Conservation (phyloP, 306 rosid genomes). For the Luffa acutangula region DNA sequence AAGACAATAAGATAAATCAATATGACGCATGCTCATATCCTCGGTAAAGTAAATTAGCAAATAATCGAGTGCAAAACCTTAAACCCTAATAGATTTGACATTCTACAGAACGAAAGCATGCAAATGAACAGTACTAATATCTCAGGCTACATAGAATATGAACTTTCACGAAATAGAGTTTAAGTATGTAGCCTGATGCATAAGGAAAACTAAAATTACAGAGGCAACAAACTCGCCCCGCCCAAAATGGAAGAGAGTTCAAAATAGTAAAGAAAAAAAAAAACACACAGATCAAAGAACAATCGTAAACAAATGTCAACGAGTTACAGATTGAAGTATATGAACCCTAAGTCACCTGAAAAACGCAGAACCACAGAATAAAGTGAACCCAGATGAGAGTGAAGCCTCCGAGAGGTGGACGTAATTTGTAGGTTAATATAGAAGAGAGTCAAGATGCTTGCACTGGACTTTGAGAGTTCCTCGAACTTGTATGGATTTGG, state of each 20-base stretch:
- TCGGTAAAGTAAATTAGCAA: not conserved
- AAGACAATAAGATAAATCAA: not conserved
- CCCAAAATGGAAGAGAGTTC: not conserved
- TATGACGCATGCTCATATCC: not conserved
- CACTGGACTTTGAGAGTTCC: not conserved
- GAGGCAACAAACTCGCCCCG: not conserved
- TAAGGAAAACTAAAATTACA: not conserved
- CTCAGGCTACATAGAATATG: not conserved
- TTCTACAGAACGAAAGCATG: not conserved
- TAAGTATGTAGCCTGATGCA: not conserved
- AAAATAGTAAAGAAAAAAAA: not conserved
- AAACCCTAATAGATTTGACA: constrained; percentile 34
- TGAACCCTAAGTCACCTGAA: constrained; percentile 42
- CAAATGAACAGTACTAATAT: not conserved
- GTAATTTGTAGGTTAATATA: constrained; percentile 20
- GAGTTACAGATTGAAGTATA: not conserved
- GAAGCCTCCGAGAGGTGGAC: not conserved
- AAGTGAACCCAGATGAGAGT: constrained; percentile 17
- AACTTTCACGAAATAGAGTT: not conserved
- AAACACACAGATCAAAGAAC: not conserved
- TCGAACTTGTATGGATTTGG: not conserved
- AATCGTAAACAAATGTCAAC: not conserved
- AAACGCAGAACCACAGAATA: constrained; percentile 36
- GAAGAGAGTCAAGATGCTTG: not conserved
- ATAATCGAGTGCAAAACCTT: constrained; percentile 15